A percentile compares a stretch with the other conserved stretches of the same genome.
phyloP scores from a whole-genome alignment of 148 eudicot genomes.

The Rhododendron henanense region DNA sequence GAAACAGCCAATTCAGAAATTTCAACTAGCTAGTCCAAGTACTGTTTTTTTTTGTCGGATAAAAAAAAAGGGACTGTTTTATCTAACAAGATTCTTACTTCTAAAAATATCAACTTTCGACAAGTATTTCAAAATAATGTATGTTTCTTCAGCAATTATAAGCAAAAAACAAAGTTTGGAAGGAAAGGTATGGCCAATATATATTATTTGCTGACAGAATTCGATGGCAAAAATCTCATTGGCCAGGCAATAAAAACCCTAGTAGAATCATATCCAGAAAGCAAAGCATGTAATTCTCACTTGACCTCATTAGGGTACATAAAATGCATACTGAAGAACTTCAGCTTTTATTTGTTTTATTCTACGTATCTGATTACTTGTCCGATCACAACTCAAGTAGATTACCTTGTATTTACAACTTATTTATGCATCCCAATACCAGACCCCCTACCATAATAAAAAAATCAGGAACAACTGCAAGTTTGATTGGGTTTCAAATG shows the following conservation, averaged over 20 bases:
- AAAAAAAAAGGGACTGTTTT: too few relatives aligned
- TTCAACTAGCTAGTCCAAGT: background rate
- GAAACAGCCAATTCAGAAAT: background rate
- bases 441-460: background rate
- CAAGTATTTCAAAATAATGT: background rate
- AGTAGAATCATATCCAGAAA: background rate
- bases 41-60: background rate
- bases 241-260: background rate
- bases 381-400: background rate
- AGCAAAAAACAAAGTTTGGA: background rate
- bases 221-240: background rate
- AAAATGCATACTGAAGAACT: background rate
- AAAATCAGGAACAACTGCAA: background rate
- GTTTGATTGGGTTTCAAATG: background rate
- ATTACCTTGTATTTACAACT: background rate
- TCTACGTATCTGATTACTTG: background rate
- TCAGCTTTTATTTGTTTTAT: background rate
- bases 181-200: background rate
- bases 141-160: background rate
- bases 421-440: background rate
- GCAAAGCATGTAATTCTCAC: background rate
- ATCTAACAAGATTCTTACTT: background rate
- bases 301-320: background rate
- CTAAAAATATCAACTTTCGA: background rate
- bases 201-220: background rate